A percentile compares a stretch with the other conserved stretches of the same genome.
These are phyloP conservation scores for Apiospora hydei DNA, from an alignment of 2,329 filamentous ascomycete species.

Conservation along the genomic window DNA sequence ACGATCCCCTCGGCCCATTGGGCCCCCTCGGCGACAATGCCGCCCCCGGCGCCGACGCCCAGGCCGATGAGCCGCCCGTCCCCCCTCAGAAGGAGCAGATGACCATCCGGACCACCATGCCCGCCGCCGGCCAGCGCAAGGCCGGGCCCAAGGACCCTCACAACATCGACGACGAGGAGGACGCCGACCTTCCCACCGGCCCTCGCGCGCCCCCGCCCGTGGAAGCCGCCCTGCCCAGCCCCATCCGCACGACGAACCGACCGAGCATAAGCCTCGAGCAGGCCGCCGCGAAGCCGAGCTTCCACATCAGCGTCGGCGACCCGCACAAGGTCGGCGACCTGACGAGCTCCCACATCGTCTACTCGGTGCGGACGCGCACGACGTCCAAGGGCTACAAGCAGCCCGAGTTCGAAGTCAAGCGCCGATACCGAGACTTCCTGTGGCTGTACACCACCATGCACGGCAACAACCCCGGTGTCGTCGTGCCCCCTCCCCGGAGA, in stretches of 20 bases:
- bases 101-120: constrained; percentile 66
- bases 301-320: constrained; percentile 91
- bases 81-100: constrained; percentile 73
- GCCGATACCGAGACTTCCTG: constrained; percentile 94
- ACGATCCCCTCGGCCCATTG: constrained; percentile 79
- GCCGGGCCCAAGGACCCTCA: constrained; percentile 63
- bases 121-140: constrained; percentile 50
- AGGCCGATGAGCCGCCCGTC: constrained; percentile 65
- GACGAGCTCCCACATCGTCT: constrained; percentile 97
- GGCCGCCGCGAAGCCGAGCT: constrained; percentile 83
- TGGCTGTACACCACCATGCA: constrained; percentile 98
- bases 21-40: constrained; percentile 67
- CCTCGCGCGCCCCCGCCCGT: constrained; percentile 73
- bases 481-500: constrained; percentile 97
- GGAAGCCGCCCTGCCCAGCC: constrained; percentile 61
- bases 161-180: constrained; percentile 75
- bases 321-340: constrained; percentile 97
- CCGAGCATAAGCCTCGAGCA: constrained; percentile 92
- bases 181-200: constrained; percentile 55
- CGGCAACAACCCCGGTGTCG: constrained; percentile 91
- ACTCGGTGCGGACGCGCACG: constrained; percentile 94
- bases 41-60: constrained; percentile 41
- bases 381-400: constrained; percentile 95
- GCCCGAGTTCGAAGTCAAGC: constrained; percentile 89
- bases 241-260: constrained; percentile 59